Base-by-base conservation (phyloP, 176 grass and related monocot genomes). In the Dactylis glomerata region DNA sequence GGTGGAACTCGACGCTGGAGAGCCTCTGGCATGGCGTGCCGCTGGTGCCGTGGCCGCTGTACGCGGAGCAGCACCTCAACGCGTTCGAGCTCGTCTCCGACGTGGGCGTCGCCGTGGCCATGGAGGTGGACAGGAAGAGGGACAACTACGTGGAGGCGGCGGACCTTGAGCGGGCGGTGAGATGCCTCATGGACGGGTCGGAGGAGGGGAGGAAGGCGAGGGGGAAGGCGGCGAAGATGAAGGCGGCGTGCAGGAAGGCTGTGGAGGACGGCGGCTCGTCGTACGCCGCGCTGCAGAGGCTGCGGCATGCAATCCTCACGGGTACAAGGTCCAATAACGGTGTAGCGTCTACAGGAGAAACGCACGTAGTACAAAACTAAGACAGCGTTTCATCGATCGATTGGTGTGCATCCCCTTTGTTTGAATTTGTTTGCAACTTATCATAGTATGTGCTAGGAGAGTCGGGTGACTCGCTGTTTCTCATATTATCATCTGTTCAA, bases 31-130 rank as follows among this genome's bases (percentile, higher is more conserved):
- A 47, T 68, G 88, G 82, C 33, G 82, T 92, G 61, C 93, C 90
- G 19, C 55, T 95, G 77, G 76, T 51, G 26, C 75, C 86, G 0
- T 83, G 87, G 87, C 92, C 89, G 7, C 82, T 92, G 26, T 86
- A 92, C 75, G 88, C 88, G 20, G 93, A 95, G 79, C 93, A 95
- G 85, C 85, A 83, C 47, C 41, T 95, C 45, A 95, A 95, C 83
- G 83, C 85, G 46, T 79, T 92, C 28, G 62, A 88, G 75, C 33
- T 92, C 42, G 88, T 49, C 32, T 34, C 59, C 47, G 72, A 3
- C 23, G 8, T 80, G 13, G 82, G 90, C 72, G 76, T 92, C 0
- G 76, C 19, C 58, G 47, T 88, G 82, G 78, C 75, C 17, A 32
- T 88, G 47, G 1, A 38, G 9, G 57, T 86, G 28, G 87, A 85